phyloP scores from a whole-genome alignment of 108 stramenopile genomes.

The Schizochytrium sp. region DNA sequence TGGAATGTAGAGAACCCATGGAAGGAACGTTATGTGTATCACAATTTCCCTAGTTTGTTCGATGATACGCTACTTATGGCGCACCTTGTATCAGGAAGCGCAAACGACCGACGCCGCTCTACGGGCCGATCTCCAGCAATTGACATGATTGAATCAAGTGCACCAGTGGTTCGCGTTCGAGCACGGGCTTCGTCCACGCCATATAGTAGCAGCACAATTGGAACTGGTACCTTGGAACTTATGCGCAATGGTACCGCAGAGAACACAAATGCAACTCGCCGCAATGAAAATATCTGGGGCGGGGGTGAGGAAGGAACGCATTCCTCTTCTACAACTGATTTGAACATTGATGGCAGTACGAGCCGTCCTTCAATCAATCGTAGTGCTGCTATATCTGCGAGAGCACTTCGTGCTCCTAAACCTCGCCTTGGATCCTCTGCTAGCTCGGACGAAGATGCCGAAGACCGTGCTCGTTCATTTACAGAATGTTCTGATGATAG shows the following conservation, averaged over 20 bases:
- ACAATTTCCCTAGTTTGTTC: not conserved
- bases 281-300: constrained; percentile 23
- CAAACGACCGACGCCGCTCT: not conserved
- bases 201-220: not conserved
- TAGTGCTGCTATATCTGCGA: no score
- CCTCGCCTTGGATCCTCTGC: no score
- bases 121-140: not conserved
- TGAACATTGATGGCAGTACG: no score
- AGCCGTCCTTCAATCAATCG: no score
- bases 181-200: no score
- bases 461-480: not conserved
- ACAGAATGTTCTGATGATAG: not conserved
- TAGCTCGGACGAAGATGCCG: constrained; percentile 5
- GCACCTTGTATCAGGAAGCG: not conserved
- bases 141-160: no score
- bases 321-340: no score
- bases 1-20: constrained; percentile 12
- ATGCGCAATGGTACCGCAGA: not conserved
- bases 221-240: not conserved
- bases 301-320: no score
- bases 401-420: no score
- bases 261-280: not conserved
- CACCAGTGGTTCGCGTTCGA: no score
- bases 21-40: constrained; percentile 17
- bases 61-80: constrained; percentile 36